Percentiles rank a stretch among this genome's conserved stretches.
phyloP scores from a whole-genome alignment of 2,329 filamentous ascomycete species.

The Passalora sequoiae region DNA sequence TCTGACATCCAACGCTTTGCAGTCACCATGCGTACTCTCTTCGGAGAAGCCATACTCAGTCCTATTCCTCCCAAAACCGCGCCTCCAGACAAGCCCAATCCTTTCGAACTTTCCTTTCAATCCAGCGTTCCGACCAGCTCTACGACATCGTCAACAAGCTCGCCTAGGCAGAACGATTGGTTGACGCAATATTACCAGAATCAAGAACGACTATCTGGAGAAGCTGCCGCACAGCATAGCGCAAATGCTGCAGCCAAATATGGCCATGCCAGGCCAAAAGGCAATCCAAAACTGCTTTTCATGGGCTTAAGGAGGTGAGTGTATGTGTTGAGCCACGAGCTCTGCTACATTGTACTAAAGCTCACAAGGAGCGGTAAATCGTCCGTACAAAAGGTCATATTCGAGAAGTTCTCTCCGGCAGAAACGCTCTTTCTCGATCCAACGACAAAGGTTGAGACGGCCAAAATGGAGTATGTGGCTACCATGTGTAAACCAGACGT shows the following conservation, averaged over 20 bases:
- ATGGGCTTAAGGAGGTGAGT: conserved; percentile 88
- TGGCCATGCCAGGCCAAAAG: conserved; percentile 25
- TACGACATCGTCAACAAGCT: conserved; percentile 26
- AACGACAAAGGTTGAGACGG: conserved; percentile 88
- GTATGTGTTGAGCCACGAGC: conserved; percentile 1
- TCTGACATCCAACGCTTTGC: conserved; percentile 14
- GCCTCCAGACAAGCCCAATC: conserved; percentile 24
- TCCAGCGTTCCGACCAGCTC: conserved; percentile 22
- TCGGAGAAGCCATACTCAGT: conserved; percentile 31
- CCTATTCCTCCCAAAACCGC: conserved; percentile 25
- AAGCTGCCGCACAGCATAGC: conserved; percentile 12
- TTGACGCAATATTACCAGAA: conserved; percentile 30
- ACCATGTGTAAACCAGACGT: too few species aligned
- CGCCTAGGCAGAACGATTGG: conserved; percentile 26
- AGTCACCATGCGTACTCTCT: conserved; percentile 33
- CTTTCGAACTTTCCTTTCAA: conserved; percentile 30
- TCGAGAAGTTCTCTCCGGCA: conserved; percentile 92
- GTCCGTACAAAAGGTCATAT: conserved; percentile 97
- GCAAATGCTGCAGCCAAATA: conserved; percentile 12
- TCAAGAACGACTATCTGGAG: conserved; percentile 20
- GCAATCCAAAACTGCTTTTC: conserved; percentile 68
- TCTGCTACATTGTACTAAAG: neutral
- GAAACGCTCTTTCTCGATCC: conserved; percentile 96
- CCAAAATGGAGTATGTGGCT: conserved; percentile 88
- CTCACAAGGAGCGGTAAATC: conserved; percentile 82